These are phyloP conservation scores for Chalciporus sp. DNA, from an alignment of 1,284 basidiomycete species.

Conservation along the genomic window DNA sequence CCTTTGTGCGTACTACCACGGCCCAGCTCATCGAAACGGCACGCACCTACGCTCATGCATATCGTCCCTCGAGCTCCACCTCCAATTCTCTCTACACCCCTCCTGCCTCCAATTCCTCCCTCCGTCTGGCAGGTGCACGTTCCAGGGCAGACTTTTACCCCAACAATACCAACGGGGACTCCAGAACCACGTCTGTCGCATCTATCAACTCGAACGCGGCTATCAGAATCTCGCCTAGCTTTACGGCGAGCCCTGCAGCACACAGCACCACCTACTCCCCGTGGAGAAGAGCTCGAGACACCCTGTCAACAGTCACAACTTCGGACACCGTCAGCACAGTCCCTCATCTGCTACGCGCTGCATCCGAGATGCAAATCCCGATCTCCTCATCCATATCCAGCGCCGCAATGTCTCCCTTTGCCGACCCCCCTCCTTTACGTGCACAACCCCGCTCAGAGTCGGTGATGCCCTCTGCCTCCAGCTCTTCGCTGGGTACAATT, in stretches of 20 bases:
- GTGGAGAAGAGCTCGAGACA: constrained; percentile 18
- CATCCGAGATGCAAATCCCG: background rate
- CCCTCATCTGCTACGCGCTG: constrained; percentile 12
- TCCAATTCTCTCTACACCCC: constrained; percentile 21
- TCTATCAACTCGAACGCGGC: background rate
- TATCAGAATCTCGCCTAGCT: background rate
- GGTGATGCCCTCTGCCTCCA: background rate
- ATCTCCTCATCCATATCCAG: background rate
- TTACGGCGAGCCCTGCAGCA: background rate
- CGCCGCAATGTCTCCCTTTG: constrained; percentile 3
- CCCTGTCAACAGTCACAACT: constrained; percentile 29
- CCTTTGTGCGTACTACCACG: constrained; percentile 12
- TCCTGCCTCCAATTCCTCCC: background rate
- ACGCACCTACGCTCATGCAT: constrained; percentile 21
- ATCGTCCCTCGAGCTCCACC: constrained; percentile 15
- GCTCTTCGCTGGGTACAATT: background rate
- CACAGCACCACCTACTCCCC: background rate
- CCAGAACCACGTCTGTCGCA: background rate
- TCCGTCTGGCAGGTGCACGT: constrained; percentile 13
- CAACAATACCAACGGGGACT: background rate
- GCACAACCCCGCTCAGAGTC: background rate
- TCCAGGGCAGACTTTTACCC: constrained; percentile 20
- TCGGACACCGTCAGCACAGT: constrained; percentile 20
- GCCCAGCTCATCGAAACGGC: constrained; percentile 20
- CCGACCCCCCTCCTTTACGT: background rate